Conservation (phyloP, 2,329 filamentous ascomycete species). For the Alternaria triticina region DNA sequence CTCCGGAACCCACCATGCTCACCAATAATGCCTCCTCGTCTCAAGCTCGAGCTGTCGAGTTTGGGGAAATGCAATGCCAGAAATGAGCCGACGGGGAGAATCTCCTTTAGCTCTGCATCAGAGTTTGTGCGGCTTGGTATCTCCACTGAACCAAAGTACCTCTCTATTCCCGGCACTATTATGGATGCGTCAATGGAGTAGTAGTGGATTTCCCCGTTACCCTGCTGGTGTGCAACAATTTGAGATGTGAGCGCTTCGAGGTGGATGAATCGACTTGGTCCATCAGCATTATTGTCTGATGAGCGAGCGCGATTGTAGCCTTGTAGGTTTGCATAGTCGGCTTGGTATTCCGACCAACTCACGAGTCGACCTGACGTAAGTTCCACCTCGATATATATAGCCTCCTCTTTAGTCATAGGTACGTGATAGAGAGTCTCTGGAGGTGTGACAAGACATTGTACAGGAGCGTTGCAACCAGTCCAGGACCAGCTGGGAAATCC, state of each 20-base stretch:
- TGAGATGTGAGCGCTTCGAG: background rate
- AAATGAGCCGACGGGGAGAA: background rate
- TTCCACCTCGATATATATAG: background rate
- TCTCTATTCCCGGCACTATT: too few species aligned
- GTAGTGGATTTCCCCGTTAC: accelerated
- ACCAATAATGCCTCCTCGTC: too few species aligned
- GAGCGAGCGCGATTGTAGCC: background rate
- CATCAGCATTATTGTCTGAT: background rate
- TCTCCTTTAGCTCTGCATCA: background rate
- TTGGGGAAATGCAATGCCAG: background rate
- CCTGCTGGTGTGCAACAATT: background rate
- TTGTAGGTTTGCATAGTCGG: background rate
- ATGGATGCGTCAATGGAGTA: background rate
- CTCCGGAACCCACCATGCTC: background rate
- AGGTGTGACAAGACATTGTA: background rate
- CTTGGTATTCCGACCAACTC: background rate
- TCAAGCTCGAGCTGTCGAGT: background rate
- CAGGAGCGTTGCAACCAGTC: background rate
- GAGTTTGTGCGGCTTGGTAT: accelerated
- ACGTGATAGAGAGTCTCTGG: background rate
- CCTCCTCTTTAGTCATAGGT: background rate
- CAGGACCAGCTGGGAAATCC: conserved; percentile 1
- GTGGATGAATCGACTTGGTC: background rate
- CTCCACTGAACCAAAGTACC: background rate
- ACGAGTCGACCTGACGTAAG: background rate